Percentiles rank a stretch among this genome's conserved stretches.
These are phyloP conservation scores for Lipomyces japonicus DNA, from an alignment of 805 yeast species.

Conservation along the genomic window DNA sequence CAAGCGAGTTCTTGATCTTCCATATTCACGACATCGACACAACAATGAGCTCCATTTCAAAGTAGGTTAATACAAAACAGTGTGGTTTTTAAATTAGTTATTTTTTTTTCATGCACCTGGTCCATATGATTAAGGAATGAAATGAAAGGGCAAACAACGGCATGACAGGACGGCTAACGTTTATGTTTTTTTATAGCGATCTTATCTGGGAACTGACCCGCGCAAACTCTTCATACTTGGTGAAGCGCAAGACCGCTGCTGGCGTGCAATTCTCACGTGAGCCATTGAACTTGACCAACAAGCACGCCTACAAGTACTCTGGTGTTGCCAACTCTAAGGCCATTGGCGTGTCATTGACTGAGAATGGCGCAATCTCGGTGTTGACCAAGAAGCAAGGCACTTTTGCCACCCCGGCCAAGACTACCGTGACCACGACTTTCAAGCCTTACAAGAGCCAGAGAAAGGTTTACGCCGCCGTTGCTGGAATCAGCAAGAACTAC, in stretches of 20 bases:
- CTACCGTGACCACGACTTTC: constrained; percentile 41
- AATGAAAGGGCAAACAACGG: not conserved
- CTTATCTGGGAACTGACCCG: constrained; percentile 53
- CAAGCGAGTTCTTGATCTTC: too few species aligned
- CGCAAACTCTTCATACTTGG: constrained; percentile 46
- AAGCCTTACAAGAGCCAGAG: constrained; percentile 45
- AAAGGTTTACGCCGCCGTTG: constrained; percentile 45
- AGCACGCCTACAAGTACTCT: constrained; percentile 47
- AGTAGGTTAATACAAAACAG: too few species aligned
- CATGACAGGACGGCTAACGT: not conserved
- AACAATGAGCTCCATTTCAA: too few species aligned
- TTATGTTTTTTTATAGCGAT: constrained; percentile 41
- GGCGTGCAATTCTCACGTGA: constrained; percentile 47
- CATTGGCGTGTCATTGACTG: constrained; percentile 42
- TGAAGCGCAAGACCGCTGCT: constrained; percentile 44
- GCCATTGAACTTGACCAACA: constrained; percentile 49
- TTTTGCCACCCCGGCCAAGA: constrained; percentile 47
- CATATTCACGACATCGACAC: too few species aligned
- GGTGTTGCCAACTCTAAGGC: constrained; percentile 52
- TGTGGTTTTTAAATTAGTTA: too few species aligned
- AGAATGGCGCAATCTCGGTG: constrained; percentile 42
- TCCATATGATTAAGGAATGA: too few species aligned
- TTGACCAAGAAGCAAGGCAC: constrained; percentile 44
- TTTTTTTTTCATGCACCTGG: too few species aligned
- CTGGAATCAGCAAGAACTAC: constrained; percentile 47